These are phyloP conservation scores for Tuber melanosporum DNA, from an alignment of 495 filamentous ascomycete species.

Conservation along the genomic window DNA sequence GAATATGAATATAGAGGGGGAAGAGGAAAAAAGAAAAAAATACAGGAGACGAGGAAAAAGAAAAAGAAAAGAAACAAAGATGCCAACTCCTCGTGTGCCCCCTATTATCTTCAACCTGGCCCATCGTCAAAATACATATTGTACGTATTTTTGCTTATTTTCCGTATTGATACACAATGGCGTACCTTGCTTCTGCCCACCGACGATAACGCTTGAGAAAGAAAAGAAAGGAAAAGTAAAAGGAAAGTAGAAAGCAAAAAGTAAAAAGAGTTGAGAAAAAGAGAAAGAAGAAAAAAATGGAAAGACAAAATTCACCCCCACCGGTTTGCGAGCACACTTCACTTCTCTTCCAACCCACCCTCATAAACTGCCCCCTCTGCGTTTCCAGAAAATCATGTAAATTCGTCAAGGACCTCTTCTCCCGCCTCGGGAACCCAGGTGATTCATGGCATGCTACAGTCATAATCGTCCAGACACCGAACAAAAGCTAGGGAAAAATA, in stretches of 20 bases:
- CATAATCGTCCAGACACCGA: not conserved
- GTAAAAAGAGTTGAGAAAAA: not conserved
- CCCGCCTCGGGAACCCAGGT: not conserved
- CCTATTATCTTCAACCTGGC: not conserved
- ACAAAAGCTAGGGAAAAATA: not conserved
- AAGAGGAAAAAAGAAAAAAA: not conserved
- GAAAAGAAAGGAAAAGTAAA: not conserved
- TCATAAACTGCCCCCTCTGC: not conserved
- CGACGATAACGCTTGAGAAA: not conserved
- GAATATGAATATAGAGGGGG: slow-evolving; percentile 17
- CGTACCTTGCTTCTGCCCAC: not conserved
- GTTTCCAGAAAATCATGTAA: not conserved
- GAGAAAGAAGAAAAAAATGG: not conserved
- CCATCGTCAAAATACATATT: not conserved
- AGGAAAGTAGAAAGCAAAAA: not conserved
- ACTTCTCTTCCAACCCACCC: not conserved
- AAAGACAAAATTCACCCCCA: not conserved
- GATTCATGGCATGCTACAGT: not conserved
- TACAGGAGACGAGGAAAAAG: not conserved
- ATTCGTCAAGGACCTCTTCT: not conserved
- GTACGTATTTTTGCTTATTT: not conserved
- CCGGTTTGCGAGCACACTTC: not conserved
- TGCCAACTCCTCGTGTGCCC: not conserved
- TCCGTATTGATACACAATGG: not conserved
- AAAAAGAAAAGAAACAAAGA: not conserved